Evolutionary conservation across 2,329 filamentous ascomycete genomes (phyloP), one percentile per base, ranked within the genome.

Genomic region (Pestalotiopsis sp.): DNA sequence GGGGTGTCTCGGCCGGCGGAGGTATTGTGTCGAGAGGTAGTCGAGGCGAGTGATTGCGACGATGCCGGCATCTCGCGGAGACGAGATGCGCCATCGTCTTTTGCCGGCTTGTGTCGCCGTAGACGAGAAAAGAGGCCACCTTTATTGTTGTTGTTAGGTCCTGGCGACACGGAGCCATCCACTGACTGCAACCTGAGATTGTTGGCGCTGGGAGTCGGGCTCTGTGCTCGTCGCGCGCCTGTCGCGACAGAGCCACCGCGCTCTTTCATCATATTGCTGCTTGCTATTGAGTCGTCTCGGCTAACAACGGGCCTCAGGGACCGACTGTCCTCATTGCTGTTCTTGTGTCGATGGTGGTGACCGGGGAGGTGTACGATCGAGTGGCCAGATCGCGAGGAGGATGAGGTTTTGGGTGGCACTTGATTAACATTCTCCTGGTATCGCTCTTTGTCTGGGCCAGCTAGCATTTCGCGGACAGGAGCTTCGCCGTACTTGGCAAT

Each of bases 401-500:
- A 89, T 14, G 89, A 88, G 68, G 89, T 88, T 80, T 86, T 91
- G 72, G 80, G 84, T 63, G 83, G 89, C 70, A 81, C 82, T 76
- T 79, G 84, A 71, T 80, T 83, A 68, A 74, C 77, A 71, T 75
- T 79, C 68, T 89, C 86, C 64, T 82, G 82, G 77, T 89, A 91
- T 71, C 91, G 89, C 68, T 92, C 88, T 76, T 87, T 88, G 78
- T 94, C 91, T 58, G 89, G 87, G 11, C 90, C 90, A 55, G 87
- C 88, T 70, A 92, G 87, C 69, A 88, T 89, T 73, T 90, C 86
- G 75, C 91, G 88, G 65, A 94, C 89, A 38, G 92, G 92, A 58
- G 92, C 92, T 79, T 94, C 92, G 69, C 92, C 92, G 81, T 91
- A 93, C 71, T 89, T 88, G 59, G 88, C 88, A 74, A 94, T 92